Conservation (phyloP, 1,139 yeast species). For the Blastobotrys serpentis region DNA sequence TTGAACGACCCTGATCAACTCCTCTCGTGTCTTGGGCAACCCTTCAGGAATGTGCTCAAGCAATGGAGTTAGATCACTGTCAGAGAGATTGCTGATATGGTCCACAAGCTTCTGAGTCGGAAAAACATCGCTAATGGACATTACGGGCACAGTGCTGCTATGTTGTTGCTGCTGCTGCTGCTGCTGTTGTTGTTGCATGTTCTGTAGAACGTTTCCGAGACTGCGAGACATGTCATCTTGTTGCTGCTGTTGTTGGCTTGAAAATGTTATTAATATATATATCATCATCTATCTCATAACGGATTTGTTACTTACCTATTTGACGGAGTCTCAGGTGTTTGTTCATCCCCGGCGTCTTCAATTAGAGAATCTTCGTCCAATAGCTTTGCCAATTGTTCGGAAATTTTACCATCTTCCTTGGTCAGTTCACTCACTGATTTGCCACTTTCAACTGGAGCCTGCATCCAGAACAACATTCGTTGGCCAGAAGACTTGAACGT, state of each 20-base stretch:
- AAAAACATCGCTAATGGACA: constrained; percentile 44
- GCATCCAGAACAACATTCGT: constrained; percentile 87
- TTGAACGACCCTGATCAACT: constrained; percentile 48
- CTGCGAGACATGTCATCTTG: not conserved
- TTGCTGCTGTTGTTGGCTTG: constrained; percentile 2
- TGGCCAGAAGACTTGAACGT: constrained; percentile 83
- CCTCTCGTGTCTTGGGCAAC: constrained; percentile 43
- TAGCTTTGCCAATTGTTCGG: constrained; percentile 54
- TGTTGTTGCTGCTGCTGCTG: not conserved
- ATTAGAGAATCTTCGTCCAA: constrained; percentile 47
- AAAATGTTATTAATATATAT: not conserved
- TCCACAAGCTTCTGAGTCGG: constrained; percentile 42
- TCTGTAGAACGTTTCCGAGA: constrained; percentile 6
- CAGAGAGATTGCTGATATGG: constrained; percentile 44
- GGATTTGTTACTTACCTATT: not conserved
- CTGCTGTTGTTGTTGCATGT: not conserved
- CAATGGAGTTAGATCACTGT: constrained; percentile 42
- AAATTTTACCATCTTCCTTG: constrained; percentile 56
- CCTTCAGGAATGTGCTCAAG: constrained; percentile 49
- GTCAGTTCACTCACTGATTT: constrained; percentile 53
- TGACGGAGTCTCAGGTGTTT: not conserved
- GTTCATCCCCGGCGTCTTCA: constrained; percentile 38
- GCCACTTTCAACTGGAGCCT: constrained; percentile 63
- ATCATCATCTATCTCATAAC: constrained; percentile 5
- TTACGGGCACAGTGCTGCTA: constrained; percentile 26